A percentile compares a stretch with the other conserved stretches of the same genome.
These are phyloP conservation scores for Mycena citricolor DNA, from an alignment of 1,284 basidiomycete species.

Conservation along the genomic window DNA sequence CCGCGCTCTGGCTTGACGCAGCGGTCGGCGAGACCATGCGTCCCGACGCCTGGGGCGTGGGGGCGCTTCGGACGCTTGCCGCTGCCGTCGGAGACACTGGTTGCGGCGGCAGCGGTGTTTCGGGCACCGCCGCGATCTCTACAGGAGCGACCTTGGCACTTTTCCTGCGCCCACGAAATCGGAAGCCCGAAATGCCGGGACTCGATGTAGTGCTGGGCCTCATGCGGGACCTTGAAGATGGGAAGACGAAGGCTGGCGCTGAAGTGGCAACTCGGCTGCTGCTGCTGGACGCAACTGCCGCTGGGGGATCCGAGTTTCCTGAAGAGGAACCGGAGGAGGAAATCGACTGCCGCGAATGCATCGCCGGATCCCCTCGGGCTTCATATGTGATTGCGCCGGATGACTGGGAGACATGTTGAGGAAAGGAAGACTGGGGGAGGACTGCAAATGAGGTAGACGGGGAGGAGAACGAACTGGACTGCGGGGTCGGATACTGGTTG, in stretches of 20 bases:
- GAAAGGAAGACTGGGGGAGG: neutral
- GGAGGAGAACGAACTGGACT: conserved; percentile 10
- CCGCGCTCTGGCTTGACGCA: too few species aligned
- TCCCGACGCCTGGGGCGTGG: neutral
- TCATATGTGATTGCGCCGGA: neutral
- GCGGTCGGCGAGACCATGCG: neutral
- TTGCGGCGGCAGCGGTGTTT: neutral
- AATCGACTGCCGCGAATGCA: conserved; percentile 7
- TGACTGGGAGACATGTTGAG: neutral
- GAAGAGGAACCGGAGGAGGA: conserved; percentile 10
- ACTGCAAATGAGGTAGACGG: conserved; percentile 7
- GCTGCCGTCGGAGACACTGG: neutral
- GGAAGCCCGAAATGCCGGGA: conserved; percentile 8
- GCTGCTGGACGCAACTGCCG: neutral
- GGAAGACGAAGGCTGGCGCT: conserved; percentile 14
- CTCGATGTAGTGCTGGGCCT: conserved; percentile 7
- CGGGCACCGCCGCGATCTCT: too few species aligned
- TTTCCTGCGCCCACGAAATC: conserved; percentile 19
- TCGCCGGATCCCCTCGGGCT: conserved; percentile 6
- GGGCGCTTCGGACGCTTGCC: neutral
- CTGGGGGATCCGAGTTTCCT: neutral
- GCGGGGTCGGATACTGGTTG: conserved; percentile 7
- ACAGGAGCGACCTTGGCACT: too few species aligned
- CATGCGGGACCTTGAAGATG: conserved; percentile 13
- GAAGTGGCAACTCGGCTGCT: neutral